Evolutionary conservation across 2,329 filamentous ascomycete genomes (phyloP), one percentile per base, ranked within the genome.

Genomic region (Cercospora zeina): DNA sequence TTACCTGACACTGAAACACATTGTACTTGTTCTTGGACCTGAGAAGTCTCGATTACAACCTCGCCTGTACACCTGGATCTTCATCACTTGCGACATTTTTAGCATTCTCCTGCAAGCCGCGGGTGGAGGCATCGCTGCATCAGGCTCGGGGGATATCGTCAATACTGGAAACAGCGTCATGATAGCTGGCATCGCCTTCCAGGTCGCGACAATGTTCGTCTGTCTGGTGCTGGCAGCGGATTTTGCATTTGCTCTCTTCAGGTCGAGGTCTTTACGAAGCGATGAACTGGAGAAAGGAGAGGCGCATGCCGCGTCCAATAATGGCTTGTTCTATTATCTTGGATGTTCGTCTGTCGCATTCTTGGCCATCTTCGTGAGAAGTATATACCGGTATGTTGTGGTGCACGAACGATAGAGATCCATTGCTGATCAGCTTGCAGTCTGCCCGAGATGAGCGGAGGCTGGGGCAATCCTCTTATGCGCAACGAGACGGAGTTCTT

Each of bases 281-380:
- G 50, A 37, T 55, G 62, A 69, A 16, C 71, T 82, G 51, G 78
- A 79, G 49, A 66, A 71, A 60, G 37, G 21, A 13, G 34, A 54
- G 37, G 24, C 27, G 14, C 19, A 54, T 54, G 34, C 58, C 19
- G 24, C 58, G 5, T 34, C 49, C 14, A 51, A n/a, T 11, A 60
- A 34, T 11, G 51, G 59, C 39, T 54, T 60, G 24, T 37, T 34
- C n/a, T 54, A 36, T 13, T 88, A 88, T 72, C 73, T 86, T 4
- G 70, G 69, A 16, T 83, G 82, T 11, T 77, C 89, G 16, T 72
- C 76, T 0, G 72, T 88, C 1, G 81, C 85, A 2, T 87, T 86
- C 14, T 60, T 88, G 14, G 82, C 81, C 69, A 86, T 90, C 70
- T 84, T 89, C 67, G 83, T 84, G 69, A 79, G 88, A 24, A 86